These are phyloP conservation scores for Solanum phureja DNA, from an alignment of 257 asterid genomes.

Conservation along the genomic window DNA sequence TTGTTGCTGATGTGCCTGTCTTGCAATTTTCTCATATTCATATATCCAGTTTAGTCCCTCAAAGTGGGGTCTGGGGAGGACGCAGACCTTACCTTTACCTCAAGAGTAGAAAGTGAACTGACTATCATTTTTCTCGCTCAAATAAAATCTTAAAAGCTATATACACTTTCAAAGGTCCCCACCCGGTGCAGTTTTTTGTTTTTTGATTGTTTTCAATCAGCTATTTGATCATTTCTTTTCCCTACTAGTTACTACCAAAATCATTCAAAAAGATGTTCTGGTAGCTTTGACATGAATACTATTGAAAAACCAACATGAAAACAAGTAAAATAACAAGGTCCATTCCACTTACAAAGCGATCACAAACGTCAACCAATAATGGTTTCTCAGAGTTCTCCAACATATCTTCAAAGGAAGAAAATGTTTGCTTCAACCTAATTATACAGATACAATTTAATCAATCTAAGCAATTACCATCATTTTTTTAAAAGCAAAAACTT, in stretches of 20 bases:
- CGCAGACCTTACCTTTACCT: neutral
- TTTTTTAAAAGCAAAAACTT: neutral
- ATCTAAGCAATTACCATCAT: neutral
- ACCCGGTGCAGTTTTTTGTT: neutral
- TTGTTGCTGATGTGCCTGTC: neutral
- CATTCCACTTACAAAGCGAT: conserved; percentile 74
- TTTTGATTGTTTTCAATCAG: neutral
- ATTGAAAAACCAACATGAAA: neutral
- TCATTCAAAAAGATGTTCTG: neutral
- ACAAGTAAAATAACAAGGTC: neutral
- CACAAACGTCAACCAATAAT: conserved; percentile 72
- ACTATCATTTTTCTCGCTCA: neutral
- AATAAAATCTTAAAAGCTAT: neutral
- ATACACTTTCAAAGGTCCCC: neutral
- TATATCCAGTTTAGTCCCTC: neutral
- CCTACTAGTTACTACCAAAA: neutral
- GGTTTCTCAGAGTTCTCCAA: conserved; percentile 74
- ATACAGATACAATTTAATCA: neutral
- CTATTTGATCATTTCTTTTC: neutral
- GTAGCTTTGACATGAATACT: neutral
- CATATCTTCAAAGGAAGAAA: conserved; percentile 68
- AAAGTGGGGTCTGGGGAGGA: neutral
- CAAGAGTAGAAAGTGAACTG: neutral
- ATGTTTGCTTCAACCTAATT: conserved; percentile 79
- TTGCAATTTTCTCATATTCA: neutral